phyloP scores from a whole-genome alignment of 2,329 filamentous ascomycete species.

The Arachnopeziza araneosa region DNA sequence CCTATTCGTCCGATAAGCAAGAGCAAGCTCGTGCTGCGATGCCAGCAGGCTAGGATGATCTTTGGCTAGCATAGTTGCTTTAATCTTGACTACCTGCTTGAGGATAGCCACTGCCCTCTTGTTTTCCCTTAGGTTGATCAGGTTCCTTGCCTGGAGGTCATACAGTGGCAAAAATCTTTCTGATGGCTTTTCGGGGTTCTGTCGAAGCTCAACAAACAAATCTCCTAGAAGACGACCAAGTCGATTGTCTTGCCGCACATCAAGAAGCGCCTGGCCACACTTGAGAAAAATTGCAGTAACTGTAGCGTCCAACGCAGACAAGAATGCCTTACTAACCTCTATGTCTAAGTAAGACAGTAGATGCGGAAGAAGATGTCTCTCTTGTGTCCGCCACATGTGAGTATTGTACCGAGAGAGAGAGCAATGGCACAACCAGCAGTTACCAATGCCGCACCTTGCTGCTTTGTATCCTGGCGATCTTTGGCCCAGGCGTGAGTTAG shows the following conservation, averaged over 20 bases:
- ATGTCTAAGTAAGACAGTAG: slow-evolving; percentile 13
- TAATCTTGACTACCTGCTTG: slow-evolving; percentile 10
- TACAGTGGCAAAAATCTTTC: slow-evolving; percentile 16
- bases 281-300: slow-evolving; percentile 9
- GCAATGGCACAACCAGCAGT: slow-evolving; percentile 14
- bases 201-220: slow-evolving; percentile 11
- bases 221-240: slow-evolving; percentile 11
- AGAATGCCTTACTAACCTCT: slow-evolving; percentile 4
- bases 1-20: background rate
- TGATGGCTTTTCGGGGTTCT: slow-evolving; percentile 4
- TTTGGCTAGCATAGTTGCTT: background rate
- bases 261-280: slow-evolving; percentile 6
- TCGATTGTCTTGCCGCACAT: slow-evolving; percentile 13
- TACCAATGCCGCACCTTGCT: slow-evolving; percentile 14
- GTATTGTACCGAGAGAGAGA: slow-evolving; percentile 6
- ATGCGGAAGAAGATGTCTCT: slow-evolving; percentile 11
- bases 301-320: slow-evolving; percentile 3
- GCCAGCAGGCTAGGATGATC: background rate
- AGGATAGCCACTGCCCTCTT: slow-evolving; percentile 2
- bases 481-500: slow-evolving; percentile 19
- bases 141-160: slow-evolving; percentile 11
- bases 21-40: background rate
- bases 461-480: slow-evolving; percentile 11
- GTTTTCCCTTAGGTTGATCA: slow-evolving; percentile 4
- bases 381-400: slow-evolving; percentile 6